Evolutionary conservation across 2,329 filamentous ascomycete genomes (phyloP), one percentile per base, ranked within the genome.

Genomic region (Chrysoporthe puriensis): DNA sequence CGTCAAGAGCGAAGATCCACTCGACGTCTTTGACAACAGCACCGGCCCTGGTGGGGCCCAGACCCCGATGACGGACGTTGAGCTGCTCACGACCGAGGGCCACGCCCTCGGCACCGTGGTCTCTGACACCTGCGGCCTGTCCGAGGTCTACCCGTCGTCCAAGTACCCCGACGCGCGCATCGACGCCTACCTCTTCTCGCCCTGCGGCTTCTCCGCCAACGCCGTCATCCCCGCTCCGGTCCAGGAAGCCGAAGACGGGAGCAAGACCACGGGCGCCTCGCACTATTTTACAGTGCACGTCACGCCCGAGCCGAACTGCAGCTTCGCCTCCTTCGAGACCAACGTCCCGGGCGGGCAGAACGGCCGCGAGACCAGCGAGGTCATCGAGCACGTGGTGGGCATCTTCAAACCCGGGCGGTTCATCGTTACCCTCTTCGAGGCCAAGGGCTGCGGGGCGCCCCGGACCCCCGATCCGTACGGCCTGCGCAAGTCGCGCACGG

Each of bases 261-360:
- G 83, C 63, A 82, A 67, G 46, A 52, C 64, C 36, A 60, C 67
- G 8, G 62, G 67, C 5, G 54, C 86, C 4, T 91, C 88, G 52
- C 94, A 98, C 81, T 99, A 99, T 82, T 99, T 97, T 81, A 99
- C 95, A 0, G 96, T 99, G 34, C 96, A 99, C 77, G 96, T 99
- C 72, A 99, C 96, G 0, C 96, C 96, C 0, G 96, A 99, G 84
- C 93, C 95, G 16, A 90, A 97, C 75, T 99, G 95, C 84, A 97
- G 94, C 5, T 99, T 97, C 78, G 96, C 96, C 46, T 97, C 94
- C 1, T 99, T 99, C 77, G 96, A 99, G 84, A 98, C 96, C 72
- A 99, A 98, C 74, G 95, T 99, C 4, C 96, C 96, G 1, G 91
- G 93, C 36, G 90, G 89, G 5, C 93, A 97, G 81, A 93, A 88